Evolutionary conservation across 1,284 basidiomycete genomes (phyloP), one percentile per base, ranked within the genome.

Genomic region (Earliella scabrosa): DNA sequence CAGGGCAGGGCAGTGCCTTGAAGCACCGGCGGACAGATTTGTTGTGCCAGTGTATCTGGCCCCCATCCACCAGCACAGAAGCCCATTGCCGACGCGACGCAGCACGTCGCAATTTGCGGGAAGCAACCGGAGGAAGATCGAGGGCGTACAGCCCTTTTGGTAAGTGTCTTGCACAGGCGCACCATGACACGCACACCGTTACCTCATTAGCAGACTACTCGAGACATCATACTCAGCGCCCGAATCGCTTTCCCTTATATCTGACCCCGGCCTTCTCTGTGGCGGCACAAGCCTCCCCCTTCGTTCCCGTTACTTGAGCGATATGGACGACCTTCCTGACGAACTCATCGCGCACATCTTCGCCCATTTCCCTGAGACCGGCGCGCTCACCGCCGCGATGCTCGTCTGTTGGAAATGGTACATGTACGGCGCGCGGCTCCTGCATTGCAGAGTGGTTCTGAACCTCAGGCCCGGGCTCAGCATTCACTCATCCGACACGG

Each of bases 311-410:
- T 31, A n/a, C 32, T 31, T 16, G 23, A 26, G 43, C 27, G 16
- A 27, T 46, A 64, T 66, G 63, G 52, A 57, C n/a, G 35, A 38
- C 41, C 63, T 66, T 2, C 63, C 65, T 6, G 56, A 56, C 8
- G 63, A 66, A 18, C 55, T 66, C 43, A 48, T 64, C 46, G 55
- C 54, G 5, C 54, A 58, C 36, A 50, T 64, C 36, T 63, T 64
- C 41, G 49, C 56, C 46, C 50, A 50, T 31, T 14, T 64, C 45
- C 54, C 53, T 4, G 45, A 50, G 11, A 52, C 52, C 2, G 45
- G 36, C 31, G 47, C 50, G 7, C 54, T 63, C 6, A 50, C 58
- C 29, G 18, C 43, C 20, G 53, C 54, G 4, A 67, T 67, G 63
- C 49, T 59, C 24, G 60, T 60, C 46, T 57, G 53, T 47, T 32